phyloP scores from a whole-genome alignment of 1,284 basidiomycete genomes.

The Volvariella surrecta region DNA sequence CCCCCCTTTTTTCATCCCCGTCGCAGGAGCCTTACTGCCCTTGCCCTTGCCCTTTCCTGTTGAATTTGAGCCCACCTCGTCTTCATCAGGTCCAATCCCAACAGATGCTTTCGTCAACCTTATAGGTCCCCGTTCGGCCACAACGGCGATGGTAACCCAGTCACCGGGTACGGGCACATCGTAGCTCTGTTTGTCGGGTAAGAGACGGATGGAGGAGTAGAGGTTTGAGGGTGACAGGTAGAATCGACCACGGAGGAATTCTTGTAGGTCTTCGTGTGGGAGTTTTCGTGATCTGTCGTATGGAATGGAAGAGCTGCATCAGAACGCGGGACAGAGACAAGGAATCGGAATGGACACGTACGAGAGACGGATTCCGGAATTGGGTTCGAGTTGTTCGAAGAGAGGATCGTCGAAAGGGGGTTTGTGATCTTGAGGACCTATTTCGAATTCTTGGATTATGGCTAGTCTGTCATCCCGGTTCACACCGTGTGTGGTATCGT shows the following conservation, averaged over 20 bases:
- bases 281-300: constrained; percentile 58
- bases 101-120: constrained; percentile 60
- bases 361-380: constrained; percentile 82
- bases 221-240: constrained; percentile 82
- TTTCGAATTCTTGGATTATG: constrained; percentile 64
- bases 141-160: constrained; percentile 85
- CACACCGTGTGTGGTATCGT: neutral
- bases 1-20: neutral
- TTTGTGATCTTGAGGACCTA: constrained; percentile 69
- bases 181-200: constrained; percentile 74
- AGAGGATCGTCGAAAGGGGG: constrained; percentile 58
- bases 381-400: constrained; percentile 77
- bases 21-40: too few species aligned
- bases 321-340: neutral
- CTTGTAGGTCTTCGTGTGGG: constrained; percentile 71
- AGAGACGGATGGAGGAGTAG: constrained; percentile 77
- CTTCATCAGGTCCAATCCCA: constrained; percentile 31
- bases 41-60: constrained; percentile 32
- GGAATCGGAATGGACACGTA: constrained; percentile 30
- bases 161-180: constrained; percentile 89
- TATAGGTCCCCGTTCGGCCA: constrained; percentile 77
- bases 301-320: neutral
- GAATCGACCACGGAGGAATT: constrained; percentile 79
- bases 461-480: constrained; percentile 61
- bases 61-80: too few species aligned